Base-by-base conservation (phyloP, 1,284 basidiomycete genomes). In the Xerocomus cyaneibrunnescens region DNA sequence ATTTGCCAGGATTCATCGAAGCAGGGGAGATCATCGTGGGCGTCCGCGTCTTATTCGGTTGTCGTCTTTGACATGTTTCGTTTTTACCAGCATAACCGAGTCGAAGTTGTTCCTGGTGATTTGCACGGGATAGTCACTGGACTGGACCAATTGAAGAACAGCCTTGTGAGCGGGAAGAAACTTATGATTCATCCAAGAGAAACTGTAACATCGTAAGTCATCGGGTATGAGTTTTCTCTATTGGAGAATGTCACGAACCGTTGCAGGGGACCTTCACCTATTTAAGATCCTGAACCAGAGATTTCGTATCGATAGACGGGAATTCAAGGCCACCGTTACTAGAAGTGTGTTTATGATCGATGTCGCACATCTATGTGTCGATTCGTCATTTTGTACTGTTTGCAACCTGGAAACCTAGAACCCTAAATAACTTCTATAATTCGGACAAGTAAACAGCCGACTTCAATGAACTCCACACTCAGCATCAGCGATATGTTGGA, bases 81-180 rank as follows among this genome's bases (percentile, higher is more conserved):
- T n/a, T 49, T 27, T 17, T 17, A 25, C 17, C 31, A 53, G 50
- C 45, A 45, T 2, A 52, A 51, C 17, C 7, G 9, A 5, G 36
- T 53, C 6, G 45, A 54, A 22, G 42, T 48, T 3, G 13, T 54
- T 7, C 42, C 55, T 17, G 50, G 48, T 16, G 45, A 52, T 13
- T 38, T 51, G 28, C 22, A 58, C 13, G 46, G 42, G 4, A 35
- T 52, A 2, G 3, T 22, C n/a, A 14, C 36, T 21, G 47, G 42
- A 19, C 7, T 52, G 41, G 46, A 54, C n/a, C 44, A 34, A 38
- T 13, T 52, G 35, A 50, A 49, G 49, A 45, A 54, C 45, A 52
- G 48, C n/a, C 48, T 41, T 14, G 31, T 52, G 9, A 54, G 41
- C 27, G 43, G 30, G 12, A 51, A 32, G 28, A 45, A 45, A 27